A percentile compares a stretch with the other conserved stretches of the same genome.
Conservation (phyloP, 1,284 basidiomycete genomes). For the Apiotrichum veenhuisii region DNA sequence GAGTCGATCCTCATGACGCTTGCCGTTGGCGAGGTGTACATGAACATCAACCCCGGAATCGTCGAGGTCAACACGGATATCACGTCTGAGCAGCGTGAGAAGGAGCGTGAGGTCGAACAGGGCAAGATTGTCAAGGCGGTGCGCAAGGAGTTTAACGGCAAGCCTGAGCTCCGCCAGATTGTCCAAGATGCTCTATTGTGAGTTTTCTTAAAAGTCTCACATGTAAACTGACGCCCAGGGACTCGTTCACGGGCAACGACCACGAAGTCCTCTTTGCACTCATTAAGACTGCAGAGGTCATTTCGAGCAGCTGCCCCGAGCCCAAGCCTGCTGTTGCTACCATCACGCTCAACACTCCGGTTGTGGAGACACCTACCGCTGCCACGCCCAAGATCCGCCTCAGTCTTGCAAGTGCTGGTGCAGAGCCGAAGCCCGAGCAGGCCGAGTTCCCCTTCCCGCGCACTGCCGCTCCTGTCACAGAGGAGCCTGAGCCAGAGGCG, state of each 20-base stretch:
- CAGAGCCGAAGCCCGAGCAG: neutral
- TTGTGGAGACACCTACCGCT: slow-evolving; percentile 57
- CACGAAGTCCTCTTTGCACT: slow-evolving; percentile 85
- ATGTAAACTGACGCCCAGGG: slow-evolving; percentile 19
- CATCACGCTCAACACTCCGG: slow-evolving; percentile 74
- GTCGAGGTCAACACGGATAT: slow-evolving; percentile 28
- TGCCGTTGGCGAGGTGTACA: slow-evolving; percentile 79
- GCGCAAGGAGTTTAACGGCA: slow-evolving; percentile 73
- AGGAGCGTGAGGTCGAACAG: slow-evolving; percentile 42
- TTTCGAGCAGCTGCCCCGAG: slow-evolving; percentile 77
- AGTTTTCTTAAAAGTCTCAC: slow-evolving; percentile 14
- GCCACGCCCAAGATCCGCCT: slow-evolving; percentile 43
- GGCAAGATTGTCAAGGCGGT: slow-evolving; percentile 66
- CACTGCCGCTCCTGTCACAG: neutral
- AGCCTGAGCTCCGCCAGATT: slow-evolving; percentile 65
- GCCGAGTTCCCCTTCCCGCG: slow-evolving; percentile 31
- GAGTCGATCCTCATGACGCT: slow-evolving; percentile 83
- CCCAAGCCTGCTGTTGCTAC: slow-evolving; percentile 79
- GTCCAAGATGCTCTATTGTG: slow-evolving; percentile 30
- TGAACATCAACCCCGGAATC: slow-evolving; percentile 29
- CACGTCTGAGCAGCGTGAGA: slow-evolving; percentile 23
- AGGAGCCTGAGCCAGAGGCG: slow-evolving; percentile 48
- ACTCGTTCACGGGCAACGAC: slow-evolving; percentile 58
- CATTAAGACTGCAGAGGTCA: slow-evolving; percentile 85
- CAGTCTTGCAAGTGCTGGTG: slow-evolving; percentile 19